phyloP scores from a whole-genome alignment of 75 land plant genomes.

The Selaginella moellendorffii region DNA sequence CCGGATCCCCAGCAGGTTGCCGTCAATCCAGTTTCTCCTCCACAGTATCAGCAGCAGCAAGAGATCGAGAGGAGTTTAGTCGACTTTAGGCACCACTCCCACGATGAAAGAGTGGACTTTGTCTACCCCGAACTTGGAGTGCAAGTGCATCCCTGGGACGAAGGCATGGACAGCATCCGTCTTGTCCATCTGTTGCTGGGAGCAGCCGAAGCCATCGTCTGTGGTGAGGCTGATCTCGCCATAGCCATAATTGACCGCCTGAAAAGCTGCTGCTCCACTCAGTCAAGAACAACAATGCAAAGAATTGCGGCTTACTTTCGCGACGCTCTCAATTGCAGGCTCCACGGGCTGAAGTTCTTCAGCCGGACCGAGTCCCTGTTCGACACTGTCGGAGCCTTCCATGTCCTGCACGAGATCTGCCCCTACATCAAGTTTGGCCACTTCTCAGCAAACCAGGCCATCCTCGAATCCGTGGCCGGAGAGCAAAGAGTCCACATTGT shows the following conservation, averaged over 20 bases:
- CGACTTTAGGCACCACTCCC: too few relatives aligned
- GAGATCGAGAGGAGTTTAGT: too few relatives aligned
- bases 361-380: not conserved
- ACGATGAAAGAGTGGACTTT: not conserved
- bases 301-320: conserved; percentile 2
- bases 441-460: conserved; percentile 73
- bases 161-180: not conserved
- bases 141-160: not conserved
- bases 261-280: not conserved
- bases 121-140: not conserved
- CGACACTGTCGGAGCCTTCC: conserved; percentile 14
- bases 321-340: not conserved
- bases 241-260: not conserved
- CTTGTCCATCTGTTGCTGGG: not conserved
- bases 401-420: conserved; percentile 47
- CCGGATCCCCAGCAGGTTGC: not conserved
- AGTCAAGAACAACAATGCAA: not conserved
- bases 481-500: conserved; percentile 44
- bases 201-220: not conserved
- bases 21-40: not conserved
- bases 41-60: not conserved
- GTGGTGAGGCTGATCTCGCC: conserved; percentile 1
- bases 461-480: conserved; percentile 57
- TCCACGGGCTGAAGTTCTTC: not conserved
- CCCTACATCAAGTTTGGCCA: conserved; percentile 62